Conservation (phyloP, 331 rosid genomes). For the Quercus phellos region DNA sequence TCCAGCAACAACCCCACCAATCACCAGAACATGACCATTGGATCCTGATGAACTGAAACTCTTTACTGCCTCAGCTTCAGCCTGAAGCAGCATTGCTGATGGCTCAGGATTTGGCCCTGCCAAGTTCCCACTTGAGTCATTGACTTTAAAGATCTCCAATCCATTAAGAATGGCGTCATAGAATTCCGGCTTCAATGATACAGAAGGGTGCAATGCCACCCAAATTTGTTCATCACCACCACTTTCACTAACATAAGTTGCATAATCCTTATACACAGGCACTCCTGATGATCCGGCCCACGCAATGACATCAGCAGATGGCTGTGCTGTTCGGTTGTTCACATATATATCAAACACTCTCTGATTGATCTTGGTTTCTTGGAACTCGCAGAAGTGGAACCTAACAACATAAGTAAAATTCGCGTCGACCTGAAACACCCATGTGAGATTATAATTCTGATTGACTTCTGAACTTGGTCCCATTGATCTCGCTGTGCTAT, state of each 20-base stretch:
- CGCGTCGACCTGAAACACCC: slow-evolving; percentile 38
- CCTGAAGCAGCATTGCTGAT: slow-evolving; percentile 31
- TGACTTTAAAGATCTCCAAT: slow-evolving; percentile 43
- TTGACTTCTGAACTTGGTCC: slow-evolving; percentile 23
- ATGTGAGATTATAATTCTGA: slow-evolving; percentile 37
- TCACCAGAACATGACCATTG: slow-evolving; percentile 3
- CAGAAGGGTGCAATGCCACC: slow-evolving; percentile 44
- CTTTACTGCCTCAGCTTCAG: slow-evolving; percentile 3
- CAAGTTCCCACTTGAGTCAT: slow-evolving; percentile 28
- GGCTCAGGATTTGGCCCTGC: slow-evolving; percentile 43
- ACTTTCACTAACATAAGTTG: slow-evolving; percentile 14
- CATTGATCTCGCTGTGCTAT: slow-evolving; percentile 40
- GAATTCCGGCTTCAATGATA: slow-evolving; percentile 31
- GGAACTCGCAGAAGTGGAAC: slow-evolving; percentile 49
- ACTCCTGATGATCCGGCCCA: slow-evolving; percentile 32
- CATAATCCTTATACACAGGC: slow-evolving; percentile 42
- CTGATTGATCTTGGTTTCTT: slow-evolving; percentile 25
- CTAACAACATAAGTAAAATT: slow-evolving; percentile 41
- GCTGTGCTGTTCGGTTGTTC: slow-evolving; percentile 39
- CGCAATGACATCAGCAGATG: slow-evolving; percentile 30
- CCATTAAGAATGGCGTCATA: slow-evolving; percentile 46
- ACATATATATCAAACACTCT: slow-evolving; percentile 43
- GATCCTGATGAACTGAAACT: background rate
- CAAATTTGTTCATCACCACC: slow-evolving; percentile 29
- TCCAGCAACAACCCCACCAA: slow-evolving; percentile 27